A percentile compares a stretch with the other conserved stretches of the same genome.
These are phyloP conservation scores for Phytophthora megakarya DNA, from an alignment of 352 stramenopile species.

Conservation along the genomic window DNA sequence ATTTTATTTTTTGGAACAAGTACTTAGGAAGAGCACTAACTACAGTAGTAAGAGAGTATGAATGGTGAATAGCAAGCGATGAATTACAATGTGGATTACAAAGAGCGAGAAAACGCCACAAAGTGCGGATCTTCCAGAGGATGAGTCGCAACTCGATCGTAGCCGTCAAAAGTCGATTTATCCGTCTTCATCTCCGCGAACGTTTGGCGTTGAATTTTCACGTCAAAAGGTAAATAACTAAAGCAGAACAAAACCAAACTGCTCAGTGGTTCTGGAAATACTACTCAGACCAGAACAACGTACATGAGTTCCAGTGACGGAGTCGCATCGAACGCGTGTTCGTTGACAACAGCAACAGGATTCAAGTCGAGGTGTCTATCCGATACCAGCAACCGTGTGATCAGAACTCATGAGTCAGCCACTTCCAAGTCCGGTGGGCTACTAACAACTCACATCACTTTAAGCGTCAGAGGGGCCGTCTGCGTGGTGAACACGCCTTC, in stretches of 20 bases:
- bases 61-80: slow-evolving; percentile 36
- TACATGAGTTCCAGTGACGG: slow-evolving; percentile 75
- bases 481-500: slow-evolving; percentile 52
- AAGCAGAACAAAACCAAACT: slow-evolving; percentile 5
- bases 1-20: slow-evolving; percentile 45
- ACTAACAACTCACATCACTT: slow-evolving; percentile 62
- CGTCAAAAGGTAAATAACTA: slow-evolving; percentile 73
- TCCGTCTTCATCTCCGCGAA: slow-evolving; percentile 82
- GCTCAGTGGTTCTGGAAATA: slow-evolving; percentile 3
- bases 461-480: slow-evolving; percentile 56
- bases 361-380: slow-evolving; percentile 77
- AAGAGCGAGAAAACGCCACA: slow-evolving; percentile 50
- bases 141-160: slow-evolving; percentile 49
- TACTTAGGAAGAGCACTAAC: slow-evolving; percentile 41
- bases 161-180: slow-evolving; percentile 69
- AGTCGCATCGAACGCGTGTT: slow-evolving; percentile 63
- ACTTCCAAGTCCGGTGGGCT: background rate
- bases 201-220: slow-evolving; percentile 75
- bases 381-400: background rate
- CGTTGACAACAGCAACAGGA: slow-evolving; percentile 69
- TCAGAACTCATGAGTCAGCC: slow-evolving; percentile 8
- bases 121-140: slow-evolving; percentile 72
- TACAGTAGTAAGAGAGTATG: slow-evolving; percentile 43
- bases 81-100: slow-evolving; percentile 5
- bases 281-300: slow-evolving; percentile 4